Evolutionary conservation across 2,329 filamentous ascomycete species (phyloP), one percentile per base, ranked within the genome.

Genomic region (Alternaria arborescens): DNA sequence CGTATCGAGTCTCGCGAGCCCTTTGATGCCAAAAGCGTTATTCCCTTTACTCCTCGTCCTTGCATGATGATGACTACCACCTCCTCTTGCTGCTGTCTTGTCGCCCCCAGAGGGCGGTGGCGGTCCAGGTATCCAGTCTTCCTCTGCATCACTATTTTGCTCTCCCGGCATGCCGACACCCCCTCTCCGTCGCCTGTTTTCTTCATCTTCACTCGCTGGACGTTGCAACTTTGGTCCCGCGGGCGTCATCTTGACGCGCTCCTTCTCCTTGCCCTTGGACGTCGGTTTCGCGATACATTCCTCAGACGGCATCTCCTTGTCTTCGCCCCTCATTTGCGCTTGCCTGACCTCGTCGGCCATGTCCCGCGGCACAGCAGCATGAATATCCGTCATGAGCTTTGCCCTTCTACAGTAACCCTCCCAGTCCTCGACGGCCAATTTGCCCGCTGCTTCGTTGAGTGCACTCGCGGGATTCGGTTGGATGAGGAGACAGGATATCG

Each of bases 381-480:
- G 86, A 12, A 89, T 87, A 3, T 83, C 84, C 3, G 86, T 87
- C 87, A 89, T 88, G 44, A 89, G 73, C 73, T 80, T 84, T 16
- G 87, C 87, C 60, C 87, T 79, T 52, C 83, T 79, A 50, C 83
- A 83, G 69, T 87, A 89, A 0, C 80, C 81, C 5, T 83, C 82
- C 73, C 85, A 89, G 66, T 88, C 84, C 58, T 88, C 86, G 7
- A 64, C 71, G 61, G 86, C 85, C 60, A 89, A 71, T 32, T 83
- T 82, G 2, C 87, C 87, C 12, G 87, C 87, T 24, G 85, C 83
- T 10, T 86, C 84, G 66, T 89, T 89, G 63, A 89, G 76, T 8
- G 87, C 87, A 57, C 86, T 88, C 63, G 88, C 87, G 0, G 87
- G 86, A 68, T 89, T 89, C 1, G 87, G 87, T 55, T 88, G 84